Base-by-base conservation (phyloP, 2,329 filamentous ascomycete species). In the Aspergillus sclerotialis region DNA sequence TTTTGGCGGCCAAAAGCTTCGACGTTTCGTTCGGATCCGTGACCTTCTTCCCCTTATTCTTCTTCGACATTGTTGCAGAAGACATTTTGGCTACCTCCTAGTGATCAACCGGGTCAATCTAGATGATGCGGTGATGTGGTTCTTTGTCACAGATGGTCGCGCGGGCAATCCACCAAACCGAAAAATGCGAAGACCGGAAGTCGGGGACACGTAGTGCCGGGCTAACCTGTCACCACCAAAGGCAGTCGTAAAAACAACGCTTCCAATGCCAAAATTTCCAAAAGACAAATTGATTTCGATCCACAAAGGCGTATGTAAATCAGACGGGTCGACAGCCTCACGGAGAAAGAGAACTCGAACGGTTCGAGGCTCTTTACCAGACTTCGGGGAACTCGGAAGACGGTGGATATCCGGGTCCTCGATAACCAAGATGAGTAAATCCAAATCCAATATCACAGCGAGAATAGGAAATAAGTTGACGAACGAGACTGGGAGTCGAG, bases 1-100 rank as follows among this genome's bases (percentile, higher is more conserved):
- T 95, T 56, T 93, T 87, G 42, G 89, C 87, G 43, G 89, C 83
- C 33, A 98, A 76, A 45, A 95, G 75, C 64, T 94, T 93, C 42
- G 87, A 87, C 30, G 89, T 88, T 64, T 96, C 92, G 51, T 78
- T 85, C 13, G 86, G 84, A 58, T 94, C 89, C 45, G 85, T 68
- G 30, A 76, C 70, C 67, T 93, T 94, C 68, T 93, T 94, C 48
- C 74, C 78, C 68, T 93, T 94, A 36, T 72, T 76, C 65, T 92
- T 92, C 68, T 88, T 92, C 37, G 69, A 66, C 37, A 76, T 65
- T 31, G 67, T 63, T 30, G 74, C 61, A 21, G 73, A 65, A 29
- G 73, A 65, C 52, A 67, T 62, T 17, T 37, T 48, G 28, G 46
- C n/a, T 19, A 29, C 26, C 40, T 42, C 32, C 55, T 14, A 10